phyloP scores from a whole-genome alignment of 345 rosid genomes.

The Camelina laxa region DNA sequence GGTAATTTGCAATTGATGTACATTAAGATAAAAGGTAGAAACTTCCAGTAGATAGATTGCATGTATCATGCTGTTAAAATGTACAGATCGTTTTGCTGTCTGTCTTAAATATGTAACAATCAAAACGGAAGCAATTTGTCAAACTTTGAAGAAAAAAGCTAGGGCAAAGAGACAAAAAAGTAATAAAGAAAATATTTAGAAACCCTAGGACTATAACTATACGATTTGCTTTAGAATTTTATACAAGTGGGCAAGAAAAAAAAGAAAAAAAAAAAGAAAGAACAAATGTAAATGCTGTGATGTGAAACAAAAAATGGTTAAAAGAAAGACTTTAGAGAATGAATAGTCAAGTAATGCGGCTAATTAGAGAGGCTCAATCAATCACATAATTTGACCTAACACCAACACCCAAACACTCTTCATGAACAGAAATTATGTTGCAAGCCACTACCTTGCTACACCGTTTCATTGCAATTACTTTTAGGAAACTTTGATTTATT shows the following conservation, averaged over 20 bases:
- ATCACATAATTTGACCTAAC: constrained; percentile 40
- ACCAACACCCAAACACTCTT: constrained; percentile 31
- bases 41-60: background rate
- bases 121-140: constrained; percentile 33
- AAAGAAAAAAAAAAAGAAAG: background rate
- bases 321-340: constrained; percentile 29
- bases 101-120: background rate
- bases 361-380: constrained; percentile 24
- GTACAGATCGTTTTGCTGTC: background rate
- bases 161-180: constrained; percentile 34
- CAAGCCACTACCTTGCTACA: constrained; percentile 36
- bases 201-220: constrained; percentile 31
- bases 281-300: constrained; percentile 11
- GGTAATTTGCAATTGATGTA: too few species aligned
- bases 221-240: constrained; percentile 25
- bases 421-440: constrained; percentile 44
- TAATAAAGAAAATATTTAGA: constrained; percentile 22
- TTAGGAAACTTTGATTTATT: background rate
- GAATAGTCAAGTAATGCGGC: constrained; percentile 51
- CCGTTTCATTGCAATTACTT: constrained; percentile 8
- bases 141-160: constrained; percentile 29
- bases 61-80: background rate
- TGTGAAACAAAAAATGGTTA: constrained; percentile 16
- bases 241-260: background rate
- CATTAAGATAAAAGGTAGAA: background rate